Evolutionary conservation across 2,329 filamentous ascomycete genomes (phyloP).

Genomic region (Penicillium italicum): DNA sequence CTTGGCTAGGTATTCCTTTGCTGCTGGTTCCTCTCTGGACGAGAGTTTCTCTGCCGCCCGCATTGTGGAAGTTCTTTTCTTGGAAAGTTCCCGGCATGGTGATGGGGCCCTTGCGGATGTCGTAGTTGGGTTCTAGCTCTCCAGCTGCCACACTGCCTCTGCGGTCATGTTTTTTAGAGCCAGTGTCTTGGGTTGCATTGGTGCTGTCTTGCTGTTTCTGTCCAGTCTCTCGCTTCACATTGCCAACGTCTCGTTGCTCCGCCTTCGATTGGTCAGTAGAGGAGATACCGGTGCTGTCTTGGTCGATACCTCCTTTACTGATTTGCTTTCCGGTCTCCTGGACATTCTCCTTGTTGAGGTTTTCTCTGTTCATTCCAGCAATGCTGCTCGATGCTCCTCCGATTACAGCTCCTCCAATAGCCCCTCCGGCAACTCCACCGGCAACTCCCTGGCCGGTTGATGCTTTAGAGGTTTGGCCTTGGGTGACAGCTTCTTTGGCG

Average conservation of each 20-base stretch:
- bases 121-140: constrained; percentile 14
- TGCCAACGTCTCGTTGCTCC: not conserved
- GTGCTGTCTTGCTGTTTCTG: not conserved
- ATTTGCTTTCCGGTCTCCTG: constrained; percentile 7
- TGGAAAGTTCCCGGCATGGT: constrained; percentile 9
- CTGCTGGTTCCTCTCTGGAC: constrained; percentile 6
- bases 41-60: not conserved
- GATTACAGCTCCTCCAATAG: not conserved
- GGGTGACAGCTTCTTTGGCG: constrained; percentile 9
- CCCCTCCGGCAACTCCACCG: not conserved
- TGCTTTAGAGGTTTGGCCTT: constrained; percentile 9
- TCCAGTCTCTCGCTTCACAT: not conserved
- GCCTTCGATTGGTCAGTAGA: not conserved
- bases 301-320: not conserved
- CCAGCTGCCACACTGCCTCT: constrained; percentile 3
- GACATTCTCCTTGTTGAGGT: constrained; percentile 6
- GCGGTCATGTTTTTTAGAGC: not conserved
- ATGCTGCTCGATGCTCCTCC: constrained; percentile 2
- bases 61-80: constrained; percentile 5
- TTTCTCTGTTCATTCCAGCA: constrained; percentile 9
- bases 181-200: not conserved
- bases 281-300: not conserved
- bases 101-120: constrained; percentile 23
- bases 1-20: not conserved
- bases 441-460: constrained; percentile 3